Evolutionary conservation across 768 basidiomycete species (phyloP).

Genomic region (Leucosporidium scottii): DNA sequence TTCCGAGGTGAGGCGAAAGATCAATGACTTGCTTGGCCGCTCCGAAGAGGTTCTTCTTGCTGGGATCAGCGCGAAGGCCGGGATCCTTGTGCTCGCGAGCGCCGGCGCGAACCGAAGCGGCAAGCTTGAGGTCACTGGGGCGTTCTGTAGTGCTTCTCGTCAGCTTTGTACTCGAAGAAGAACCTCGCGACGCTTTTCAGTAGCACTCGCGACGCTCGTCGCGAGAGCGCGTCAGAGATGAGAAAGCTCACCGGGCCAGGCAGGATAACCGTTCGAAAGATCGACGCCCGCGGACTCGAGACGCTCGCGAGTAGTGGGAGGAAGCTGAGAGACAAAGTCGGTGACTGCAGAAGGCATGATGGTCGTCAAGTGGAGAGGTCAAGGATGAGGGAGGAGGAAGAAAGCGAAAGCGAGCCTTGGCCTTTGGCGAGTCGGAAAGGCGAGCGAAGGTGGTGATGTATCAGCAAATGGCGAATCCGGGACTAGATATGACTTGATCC

Average conservation of each 20-base stretch:
- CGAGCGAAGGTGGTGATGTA: no score
- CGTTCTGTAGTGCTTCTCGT: neutral
- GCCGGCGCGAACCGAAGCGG: slow-evolving; percentile 5
- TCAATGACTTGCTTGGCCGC: slow-evolving; percentile 63
- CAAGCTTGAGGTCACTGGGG: slow-evolving; percentile 2
- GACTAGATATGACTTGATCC: no score
- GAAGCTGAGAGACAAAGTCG: neutral
- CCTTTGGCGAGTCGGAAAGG: neutral
- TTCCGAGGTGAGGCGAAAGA: slow-evolving; percentile 65
- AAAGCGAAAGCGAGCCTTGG: neutral
- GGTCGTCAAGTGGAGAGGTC: no score
- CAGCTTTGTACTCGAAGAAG: no score
- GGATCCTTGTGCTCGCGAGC: slow-evolving; percentile 49
- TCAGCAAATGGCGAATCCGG: no score
- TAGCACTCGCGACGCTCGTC: no score
- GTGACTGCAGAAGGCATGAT: neutral
- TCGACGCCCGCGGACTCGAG: neutral
- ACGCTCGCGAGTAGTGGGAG: neutral
- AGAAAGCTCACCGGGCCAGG: neutral
- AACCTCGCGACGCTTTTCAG: no score
- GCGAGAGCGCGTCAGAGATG: no score
- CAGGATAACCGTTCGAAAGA: neutral
- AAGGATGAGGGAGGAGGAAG: neutral
- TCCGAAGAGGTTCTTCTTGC: slow-evolving; percentile 58
- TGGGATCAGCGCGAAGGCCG: slow-evolving; percentile 60